A percentile compares a stretch with the other conserved stretches of the same genome.
Evolutionary conservation across 1,284 basidiomycete genomes (phyloP).

Genomic region (Cutaneotrichosporon dermatis): DNA sequence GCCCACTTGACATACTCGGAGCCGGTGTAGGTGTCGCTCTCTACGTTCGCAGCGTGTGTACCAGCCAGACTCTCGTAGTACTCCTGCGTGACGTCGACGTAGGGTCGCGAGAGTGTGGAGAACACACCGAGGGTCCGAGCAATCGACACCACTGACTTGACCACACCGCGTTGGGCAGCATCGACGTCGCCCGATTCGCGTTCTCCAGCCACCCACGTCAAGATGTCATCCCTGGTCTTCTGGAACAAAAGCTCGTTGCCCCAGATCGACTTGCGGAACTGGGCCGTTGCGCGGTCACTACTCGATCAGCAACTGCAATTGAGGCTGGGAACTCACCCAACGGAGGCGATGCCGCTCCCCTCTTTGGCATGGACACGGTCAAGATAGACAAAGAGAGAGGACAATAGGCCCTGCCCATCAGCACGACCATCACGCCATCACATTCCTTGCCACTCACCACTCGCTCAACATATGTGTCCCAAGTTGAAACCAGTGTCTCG

Average conservation of each 20-base stretch:
- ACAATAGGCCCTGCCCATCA: slow-evolving; percentile 30
- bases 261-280: slow-evolving; percentile 57
- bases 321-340: slow-evolving; percentile 26
- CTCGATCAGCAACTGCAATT: no score
- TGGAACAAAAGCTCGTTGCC: slow-evolving; percentile 52
- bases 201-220: slow-evolving; percentile 59
- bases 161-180: neutral
- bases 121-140: slow-evolving; percentile 23
- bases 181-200: slow-evolving; percentile 39
- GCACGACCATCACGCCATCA: neutral
- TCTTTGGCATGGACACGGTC: slow-evolving; percentile 39
- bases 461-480: slow-evolving; percentile 27
- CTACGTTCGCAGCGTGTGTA: slow-evolving; percentile 16
- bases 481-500: slow-evolving; percentile 20
- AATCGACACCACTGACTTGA: slow-evolving; percentile 15
- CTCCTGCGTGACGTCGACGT: slow-evolving; percentile 20
- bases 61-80: slow-evolving; percentile 24
- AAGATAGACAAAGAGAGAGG: slow-evolving; percentile 45
- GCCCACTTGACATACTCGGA: slow-evolving; percentile 36
- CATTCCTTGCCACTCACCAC: slow-evolving; percentile 23
- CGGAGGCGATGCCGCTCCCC: slow-evolving; percentile 25
- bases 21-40: slow-evolving; percentile 19
- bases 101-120: slow-evolving; percentile 22
- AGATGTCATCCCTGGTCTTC: slow-evolving; percentile 54
- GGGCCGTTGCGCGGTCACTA: slow-evolving; percentile 47